Base-by-base conservation (phyloP, 495 filamentous ascomycete species). In the Penicillium nucicola region DNA sequence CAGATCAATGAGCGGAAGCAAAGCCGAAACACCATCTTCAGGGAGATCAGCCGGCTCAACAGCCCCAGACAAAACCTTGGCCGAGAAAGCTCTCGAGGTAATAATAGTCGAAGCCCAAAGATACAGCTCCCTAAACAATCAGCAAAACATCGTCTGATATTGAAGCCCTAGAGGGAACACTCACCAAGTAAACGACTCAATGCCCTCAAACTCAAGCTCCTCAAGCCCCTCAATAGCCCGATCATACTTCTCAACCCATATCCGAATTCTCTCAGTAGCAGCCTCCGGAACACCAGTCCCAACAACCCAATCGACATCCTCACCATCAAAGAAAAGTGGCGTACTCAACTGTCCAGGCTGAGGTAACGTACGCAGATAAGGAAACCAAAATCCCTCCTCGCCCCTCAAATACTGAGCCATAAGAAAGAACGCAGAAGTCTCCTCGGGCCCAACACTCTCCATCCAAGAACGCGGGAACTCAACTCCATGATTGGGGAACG, bases 91-190 rank as follows among this genome's bases (percentile, higher is more conserved):
- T 9, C 85, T 74, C 1, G 84, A 86, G 5, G 75, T 73, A 48
- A 84, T 78, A 10, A 86, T 79, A 0, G 82, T 82, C 6, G 80
- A 77, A 15, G 85, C 81, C 84, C 84, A 87, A 4, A 80, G 61
- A 58, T 82, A 86, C 23, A 86, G 60, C 19, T 82, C 75, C 84
- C 83, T 86, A 53, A 0, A 48, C 18, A 35, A 48, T 22, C 40
- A 66, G 44, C 56, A 34, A 18, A 56, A 46, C 17, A 15, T 33
- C 46, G 22, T 15, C 15, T 14, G 1, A 5, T 4, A 34, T 15
- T 11, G n/a, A 50, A 41, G 5, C 55, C 5, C 11, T 22, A 17
- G 35, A 32, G 19, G 20, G 34, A 22, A 34, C n/a, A 64, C 72
- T 57, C 35, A 78, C 75, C 75, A 78, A 9, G 72, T 73, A 69